These are phyloP conservation scores for Desmodesmus armatus DNA, from an alignment of 139 green algal genomes.

Conservation along the genomic window DNA sequence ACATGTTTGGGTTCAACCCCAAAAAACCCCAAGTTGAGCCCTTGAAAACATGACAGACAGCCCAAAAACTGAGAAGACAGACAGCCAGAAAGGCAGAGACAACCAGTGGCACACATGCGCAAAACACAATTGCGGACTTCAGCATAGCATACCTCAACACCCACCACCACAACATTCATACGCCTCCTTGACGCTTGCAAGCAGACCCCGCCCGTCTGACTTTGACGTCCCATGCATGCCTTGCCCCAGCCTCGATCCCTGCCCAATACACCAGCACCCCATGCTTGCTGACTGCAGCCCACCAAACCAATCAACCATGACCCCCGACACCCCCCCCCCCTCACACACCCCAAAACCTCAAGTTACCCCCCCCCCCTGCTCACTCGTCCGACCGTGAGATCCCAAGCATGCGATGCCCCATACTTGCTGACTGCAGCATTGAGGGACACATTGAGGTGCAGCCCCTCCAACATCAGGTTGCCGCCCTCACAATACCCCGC, in stretches of 20 bases:
- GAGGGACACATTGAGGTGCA: not conserved
- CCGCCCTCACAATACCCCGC: not conserved
- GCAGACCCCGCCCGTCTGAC: constrained; percentile 19
- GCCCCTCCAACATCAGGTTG: not conserved
- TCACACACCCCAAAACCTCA: no score
- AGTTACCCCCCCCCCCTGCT: not conserved
- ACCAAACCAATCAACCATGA: no score
- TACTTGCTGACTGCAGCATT: constrained; percentile 10
- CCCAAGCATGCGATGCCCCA: not conserved
- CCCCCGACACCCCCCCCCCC: no score
- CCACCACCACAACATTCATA: not conserved
- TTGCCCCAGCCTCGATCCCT: constrained; percentile 5
- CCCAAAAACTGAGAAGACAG: not conserved
- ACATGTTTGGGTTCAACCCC: not conserved
- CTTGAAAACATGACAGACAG: no score
- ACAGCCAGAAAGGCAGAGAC: not conserved
- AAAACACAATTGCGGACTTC: no score
- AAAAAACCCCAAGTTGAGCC: not conserved
- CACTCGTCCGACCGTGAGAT: not conserved
- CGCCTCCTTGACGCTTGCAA: not conserved
- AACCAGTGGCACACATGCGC: no score
- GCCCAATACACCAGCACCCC: constrained; percentile 25
- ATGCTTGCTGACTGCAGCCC: not conserved
- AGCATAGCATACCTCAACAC: no score
- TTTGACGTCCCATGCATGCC: not conserved